phyloP scores from a whole-genome alignment of 1,139 yeast species.

The Magnusiomyces clavatus region DNA sequence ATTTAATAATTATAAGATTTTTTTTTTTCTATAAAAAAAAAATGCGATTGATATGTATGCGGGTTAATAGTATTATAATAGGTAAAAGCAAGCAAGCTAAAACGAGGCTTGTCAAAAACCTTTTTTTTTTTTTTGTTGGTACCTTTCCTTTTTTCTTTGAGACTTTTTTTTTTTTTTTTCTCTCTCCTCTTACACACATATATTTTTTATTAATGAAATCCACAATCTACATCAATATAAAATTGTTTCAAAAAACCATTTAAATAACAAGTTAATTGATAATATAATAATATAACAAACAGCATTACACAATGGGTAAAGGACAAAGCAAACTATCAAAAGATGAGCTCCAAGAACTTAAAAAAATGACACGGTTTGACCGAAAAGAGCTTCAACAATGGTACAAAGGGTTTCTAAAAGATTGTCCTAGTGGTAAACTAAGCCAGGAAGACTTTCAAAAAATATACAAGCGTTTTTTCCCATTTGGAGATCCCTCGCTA shows the following conservation, averaged over 20 bases:
- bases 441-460: conserved; percentile 83
- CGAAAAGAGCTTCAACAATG: conserved; percentile 93
- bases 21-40: too few relatives aligned
- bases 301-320: conserved; percentile 62
- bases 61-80: too few relatives aligned
- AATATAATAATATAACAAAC: neutral
- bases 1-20: too few relatives aligned
- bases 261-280: too few relatives aligned
- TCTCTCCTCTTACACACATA: neutral
- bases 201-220: neutral
- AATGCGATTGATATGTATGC: too few relatives aligned
- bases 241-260: neutral
- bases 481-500: conserved; percentile 94
- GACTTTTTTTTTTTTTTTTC: neutral
- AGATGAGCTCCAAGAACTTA: conserved; percentile 79
- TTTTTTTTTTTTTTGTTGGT: too few relatives aligned
- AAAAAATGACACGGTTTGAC: conserved; percentile 85
- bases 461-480: conserved; percentile 93
- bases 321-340: conserved; percentile 87
- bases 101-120: too few relatives aligned
- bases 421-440: conserved; percentile 87
- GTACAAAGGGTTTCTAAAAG: conserved; percentile 93
- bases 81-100: too few relatives aligned
- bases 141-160: neutral
- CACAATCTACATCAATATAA: neutral